Evolutionary conservation across 176 grass and related monocot species (phyloP).

Genomic region (Hyparrhenia diplandra): DNA sequence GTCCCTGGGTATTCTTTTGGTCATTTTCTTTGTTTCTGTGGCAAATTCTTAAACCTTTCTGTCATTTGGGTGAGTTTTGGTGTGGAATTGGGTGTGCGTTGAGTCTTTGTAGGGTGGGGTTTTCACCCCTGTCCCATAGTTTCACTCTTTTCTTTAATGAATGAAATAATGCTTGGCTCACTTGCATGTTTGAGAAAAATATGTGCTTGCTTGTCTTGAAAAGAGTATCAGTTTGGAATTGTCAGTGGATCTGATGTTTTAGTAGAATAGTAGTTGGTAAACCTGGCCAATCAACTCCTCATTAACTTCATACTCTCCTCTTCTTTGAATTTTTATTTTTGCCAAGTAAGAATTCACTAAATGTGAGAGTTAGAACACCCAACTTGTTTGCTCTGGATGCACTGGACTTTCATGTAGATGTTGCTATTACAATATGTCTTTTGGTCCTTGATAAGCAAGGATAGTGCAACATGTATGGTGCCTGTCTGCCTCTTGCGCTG

Average conservation of each 20-base stretch:
- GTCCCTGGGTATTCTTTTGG: too few species aligned
- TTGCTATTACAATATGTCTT: slow-evolving; percentile 20
- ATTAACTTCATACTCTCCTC: background rate
- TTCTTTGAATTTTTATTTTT: background rate
- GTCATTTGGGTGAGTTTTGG: background rate
- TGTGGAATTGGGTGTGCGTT: background rate
- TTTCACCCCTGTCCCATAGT: background rate
- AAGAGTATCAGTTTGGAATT: background rate
- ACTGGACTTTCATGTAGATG: background rate
- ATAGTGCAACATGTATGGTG: slow-evolving; percentile 27
- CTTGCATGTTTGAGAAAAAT: background rate
- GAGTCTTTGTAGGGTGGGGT: too few species aligned
- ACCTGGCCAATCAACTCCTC: background rate
- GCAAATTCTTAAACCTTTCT: too few species aligned
- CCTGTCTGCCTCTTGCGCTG: slow-evolving; percentile 14
- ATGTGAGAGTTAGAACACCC: background rate
- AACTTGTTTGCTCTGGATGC: background rate
- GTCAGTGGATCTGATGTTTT: background rate
- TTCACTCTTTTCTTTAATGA: background rate
- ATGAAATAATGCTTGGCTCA: background rate
- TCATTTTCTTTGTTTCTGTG: too few species aligned
- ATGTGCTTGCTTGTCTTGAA: background rate
- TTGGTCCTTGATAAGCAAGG: slow-evolving; percentile 1
- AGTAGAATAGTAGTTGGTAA: background rate
- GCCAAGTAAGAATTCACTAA: background rate